Conservation (phyloP, 192 early-diverging fungal species). For the Coemansia sp. region DNA sequence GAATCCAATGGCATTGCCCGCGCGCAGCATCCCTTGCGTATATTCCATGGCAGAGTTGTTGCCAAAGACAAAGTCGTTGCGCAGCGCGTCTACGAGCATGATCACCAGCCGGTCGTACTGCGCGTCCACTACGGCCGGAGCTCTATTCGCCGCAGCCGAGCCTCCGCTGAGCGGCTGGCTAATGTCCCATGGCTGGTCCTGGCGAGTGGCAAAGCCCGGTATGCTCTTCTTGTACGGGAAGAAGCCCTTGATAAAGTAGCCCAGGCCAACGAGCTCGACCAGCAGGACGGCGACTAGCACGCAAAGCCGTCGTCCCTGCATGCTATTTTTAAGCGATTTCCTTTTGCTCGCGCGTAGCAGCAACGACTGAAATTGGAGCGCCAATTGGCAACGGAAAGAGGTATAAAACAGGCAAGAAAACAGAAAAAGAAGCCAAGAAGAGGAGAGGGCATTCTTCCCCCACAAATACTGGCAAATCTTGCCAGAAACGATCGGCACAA, state of each 20-base stretch:
- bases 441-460: neutral
- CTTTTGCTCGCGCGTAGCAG: too few relatives aligned
- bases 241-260: slow-evolving; percentile 72
- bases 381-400: neutral
- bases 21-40: slow-evolving; percentile 60
- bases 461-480: neutral
- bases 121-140: neutral
- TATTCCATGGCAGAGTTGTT: slow-evolving; percentile 67
- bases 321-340: neutral
- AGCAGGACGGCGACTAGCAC: slow-evolving; percentile 21
- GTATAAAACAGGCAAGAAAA: slow-evolving; percentile 1
- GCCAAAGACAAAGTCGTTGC: slow-evolving; percentile 76
- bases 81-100: slow-evolving; percentile 77
- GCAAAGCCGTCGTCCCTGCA: slow-evolving; percentile 22
- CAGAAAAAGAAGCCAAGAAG: neutral
- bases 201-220: slow-evolving; percentile 60
- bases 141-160: neutral
- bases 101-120: slow-evolving; percentile 63
- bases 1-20: slow-evolving; percentile 47
- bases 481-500: neutral
- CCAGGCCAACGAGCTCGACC: slow-evolving; percentile 65
- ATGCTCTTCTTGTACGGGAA: slow-evolving; percentile 79
- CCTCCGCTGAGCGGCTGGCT: neutral
- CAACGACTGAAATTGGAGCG: neutral
- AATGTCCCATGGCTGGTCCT: slow-evolving; percentile 34